Evolutionary conservation across 73 alveolate species (phyloP).

Genomic region (Symbiodinium natans): DNA sequence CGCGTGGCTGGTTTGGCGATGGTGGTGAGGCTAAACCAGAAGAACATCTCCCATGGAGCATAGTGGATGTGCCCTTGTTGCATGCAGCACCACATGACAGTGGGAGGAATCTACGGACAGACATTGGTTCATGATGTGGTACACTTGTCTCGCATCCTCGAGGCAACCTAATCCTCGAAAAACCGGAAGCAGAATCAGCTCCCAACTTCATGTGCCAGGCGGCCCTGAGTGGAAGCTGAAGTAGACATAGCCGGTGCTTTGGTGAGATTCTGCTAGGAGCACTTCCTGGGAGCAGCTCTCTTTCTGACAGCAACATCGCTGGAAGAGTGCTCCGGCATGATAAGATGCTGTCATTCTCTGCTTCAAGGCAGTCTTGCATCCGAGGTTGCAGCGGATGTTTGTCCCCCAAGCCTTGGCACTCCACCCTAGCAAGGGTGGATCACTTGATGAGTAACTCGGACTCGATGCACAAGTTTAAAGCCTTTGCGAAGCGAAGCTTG

Average conservation of each 20-base stretch:
- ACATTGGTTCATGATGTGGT: too few relatives aligned
- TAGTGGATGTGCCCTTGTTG: not conserved
- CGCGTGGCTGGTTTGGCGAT: conserved; percentile 94
- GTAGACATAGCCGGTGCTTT: too few relatives aligned
- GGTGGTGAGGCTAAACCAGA: conserved; percentile 77
- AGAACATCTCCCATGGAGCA: not conserved
- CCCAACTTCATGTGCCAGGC: too few relatives aligned
- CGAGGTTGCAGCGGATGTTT: conserved; percentile 31
- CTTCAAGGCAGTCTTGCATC: not conserved
- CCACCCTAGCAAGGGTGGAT: conserved; percentile 46
- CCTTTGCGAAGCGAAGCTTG: too few relatives aligned
- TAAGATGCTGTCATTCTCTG: too few relatives aligned
- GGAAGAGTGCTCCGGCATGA: not conserved
- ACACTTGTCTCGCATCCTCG: too few relatives aligned
- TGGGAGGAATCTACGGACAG: too few relatives aligned
- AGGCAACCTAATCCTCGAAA: too few relatives aligned
- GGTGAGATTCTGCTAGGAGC: not conserved
- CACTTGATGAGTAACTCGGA: conserved; percentile 27
- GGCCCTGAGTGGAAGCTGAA: too few relatives aligned
- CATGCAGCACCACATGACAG: too few relatives aligned
- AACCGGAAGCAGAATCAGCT: too few relatives aligned
- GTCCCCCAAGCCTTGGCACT: conserved; percentile 30
- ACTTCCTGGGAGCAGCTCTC: conserved; percentile 41
- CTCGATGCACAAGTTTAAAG: not conserved
- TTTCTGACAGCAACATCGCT: conserved; percentile 51